phyloP scores from a whole-genome alignment of 2,329 filamentous ascomycete species.

The Fusarium sp. region DNA sequence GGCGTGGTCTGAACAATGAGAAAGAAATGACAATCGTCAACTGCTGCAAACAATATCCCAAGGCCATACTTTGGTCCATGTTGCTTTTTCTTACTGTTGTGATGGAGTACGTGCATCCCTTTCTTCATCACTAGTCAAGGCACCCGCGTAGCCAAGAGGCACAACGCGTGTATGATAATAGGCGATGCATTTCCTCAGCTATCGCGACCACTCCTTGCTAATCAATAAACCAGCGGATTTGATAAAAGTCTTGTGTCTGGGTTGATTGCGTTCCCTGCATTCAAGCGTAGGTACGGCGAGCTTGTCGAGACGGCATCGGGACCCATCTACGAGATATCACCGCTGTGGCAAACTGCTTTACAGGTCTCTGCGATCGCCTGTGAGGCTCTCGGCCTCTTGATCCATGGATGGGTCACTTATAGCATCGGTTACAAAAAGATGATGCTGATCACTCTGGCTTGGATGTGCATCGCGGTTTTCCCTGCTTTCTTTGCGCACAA shows the following conservation, averaged over 20 bases:
- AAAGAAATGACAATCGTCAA: constrained; percentile 33
- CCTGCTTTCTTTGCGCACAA: constrained; percentile 50
- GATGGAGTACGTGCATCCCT: constrained; percentile 21
- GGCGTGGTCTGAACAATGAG: constrained; percentile 31
- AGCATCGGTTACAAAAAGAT: constrained; percentile 50
- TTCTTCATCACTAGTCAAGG: background rate
- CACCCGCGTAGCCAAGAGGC: too few relatives aligned
- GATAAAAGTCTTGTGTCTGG: constrained; percentile 29
- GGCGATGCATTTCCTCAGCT: too few relatives aligned
- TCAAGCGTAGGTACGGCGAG: constrained; percentile 43
- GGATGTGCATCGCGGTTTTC: constrained; percentile 51
- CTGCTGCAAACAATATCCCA: constrained; percentile 32
- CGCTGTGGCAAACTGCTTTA: constrained; percentile 16
- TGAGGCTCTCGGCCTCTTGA: constrained; percentile 49
- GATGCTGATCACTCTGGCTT: constrained; percentile 49
- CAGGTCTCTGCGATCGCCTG: constrained; percentile 20
- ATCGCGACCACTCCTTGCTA: too few relatives aligned
- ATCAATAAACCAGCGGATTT: background rate
- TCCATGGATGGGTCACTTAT: constrained; percentile 53
- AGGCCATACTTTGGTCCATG: constrained; percentile 34
- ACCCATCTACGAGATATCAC: constrained; percentile 25
- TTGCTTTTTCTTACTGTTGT: constrained; percentile 37
- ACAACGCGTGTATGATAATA: too few relatives aligned
- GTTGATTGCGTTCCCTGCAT: constrained; percentile 29
- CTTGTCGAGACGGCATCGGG: constrained; percentile 13